A percentile compares a stretch with the other conserved stretches of the same genome.
Conservation (phyloP, 2,329 filamentous ascomycete species). For the Boeremia exigua region DNA sequence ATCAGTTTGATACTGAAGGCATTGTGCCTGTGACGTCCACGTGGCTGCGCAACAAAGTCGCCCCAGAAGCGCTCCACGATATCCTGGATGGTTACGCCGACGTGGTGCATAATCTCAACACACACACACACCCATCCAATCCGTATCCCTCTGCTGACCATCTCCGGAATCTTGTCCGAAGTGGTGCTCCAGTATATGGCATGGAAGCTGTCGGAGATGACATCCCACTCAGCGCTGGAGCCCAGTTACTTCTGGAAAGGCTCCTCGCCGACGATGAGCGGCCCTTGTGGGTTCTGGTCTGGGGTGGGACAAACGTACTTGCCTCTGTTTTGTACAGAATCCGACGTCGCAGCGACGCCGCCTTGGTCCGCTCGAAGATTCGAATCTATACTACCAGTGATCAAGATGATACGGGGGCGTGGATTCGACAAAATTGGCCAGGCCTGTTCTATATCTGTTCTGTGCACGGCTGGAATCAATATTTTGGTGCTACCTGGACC, state of each 20-base stretch:
- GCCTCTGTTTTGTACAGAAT: constrained; percentile 57
- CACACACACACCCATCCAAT: not conserved
- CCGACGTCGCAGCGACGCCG: constrained; percentile 32
- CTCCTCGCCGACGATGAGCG: constrained; percentile 32
- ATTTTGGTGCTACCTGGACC: constrained; percentile 56
- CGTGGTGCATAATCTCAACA: not conserved
- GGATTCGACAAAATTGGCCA: constrained; percentile 57
- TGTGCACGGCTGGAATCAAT: constrained; percentile 58
- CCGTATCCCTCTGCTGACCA: not conserved
- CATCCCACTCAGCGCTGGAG: constrained; percentile 17
- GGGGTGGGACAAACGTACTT: constrained; percentile 61
- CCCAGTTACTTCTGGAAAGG: constrained; percentile 17
- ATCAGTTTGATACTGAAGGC: not conserved
- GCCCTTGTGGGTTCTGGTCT: constrained; percentile 57
- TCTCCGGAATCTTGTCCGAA: not conserved
- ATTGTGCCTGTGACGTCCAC: not conserved
- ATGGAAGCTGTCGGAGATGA: not conserved
- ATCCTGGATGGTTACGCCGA: not conserved
- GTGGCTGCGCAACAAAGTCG: not conserved
- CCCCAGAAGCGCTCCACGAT: not conserved
- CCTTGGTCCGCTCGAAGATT: constrained; percentile 51
- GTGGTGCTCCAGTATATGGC: not conserved
- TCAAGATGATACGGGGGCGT: constrained; percentile 59
- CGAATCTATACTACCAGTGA: constrained; percentile 62
- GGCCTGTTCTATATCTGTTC: constrained; percentile 58